Evolutionary conservation across 768 basidiomycete species (phyloP), one percentile per base, ranked within the genome.

Genomic region (Tulasnella sp.): DNA sequence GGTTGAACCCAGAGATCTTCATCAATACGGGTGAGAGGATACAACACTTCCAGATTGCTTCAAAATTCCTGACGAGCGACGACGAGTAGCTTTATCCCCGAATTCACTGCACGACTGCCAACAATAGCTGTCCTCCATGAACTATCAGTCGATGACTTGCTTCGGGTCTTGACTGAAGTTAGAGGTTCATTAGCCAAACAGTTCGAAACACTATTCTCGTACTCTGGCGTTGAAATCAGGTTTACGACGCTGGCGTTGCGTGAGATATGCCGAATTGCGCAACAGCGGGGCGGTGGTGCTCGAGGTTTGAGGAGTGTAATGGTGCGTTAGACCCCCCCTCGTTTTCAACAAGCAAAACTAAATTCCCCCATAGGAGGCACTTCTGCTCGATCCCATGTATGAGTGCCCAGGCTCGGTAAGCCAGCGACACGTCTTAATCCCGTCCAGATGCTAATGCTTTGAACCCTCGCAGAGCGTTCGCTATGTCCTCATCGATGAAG

Each of bases 41-140:
- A 23, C 77, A 42, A 40, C 73, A 29, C 42, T 73, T 40, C 74
- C 32, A 44, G 37, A 29, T 40, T 69, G 23, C 51, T 39, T 32
- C 46, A 11, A 51, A 5, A 11, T 70, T 18, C 32, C 61, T 81
- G 48, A 69, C 40, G 77, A 80, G 37, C 2, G 18, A 29, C 18
- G 32, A 44, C 77, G 40, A 70, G 9, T 78, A 93, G 93, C 3
- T 93, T 98, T 80, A 98, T 98, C 78, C 96, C 96, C 32, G 96
- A 99, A 77, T 98, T 99, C 81, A 89, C 97, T 73, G 95, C 93
- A 23, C 92, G 97, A 39, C 85, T 98, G n/a, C 96, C 96, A 5
- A 92, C 95, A n/a, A 88, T 96, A 46, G 93, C 96, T 5, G 90
- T 94, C 0, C 88, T 99, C 7, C 84, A 91, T 7, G 92, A 93